Conservation (phyloP, 2,329 filamentous ascomycete species). For the Clathrospora elynae region DNA sequence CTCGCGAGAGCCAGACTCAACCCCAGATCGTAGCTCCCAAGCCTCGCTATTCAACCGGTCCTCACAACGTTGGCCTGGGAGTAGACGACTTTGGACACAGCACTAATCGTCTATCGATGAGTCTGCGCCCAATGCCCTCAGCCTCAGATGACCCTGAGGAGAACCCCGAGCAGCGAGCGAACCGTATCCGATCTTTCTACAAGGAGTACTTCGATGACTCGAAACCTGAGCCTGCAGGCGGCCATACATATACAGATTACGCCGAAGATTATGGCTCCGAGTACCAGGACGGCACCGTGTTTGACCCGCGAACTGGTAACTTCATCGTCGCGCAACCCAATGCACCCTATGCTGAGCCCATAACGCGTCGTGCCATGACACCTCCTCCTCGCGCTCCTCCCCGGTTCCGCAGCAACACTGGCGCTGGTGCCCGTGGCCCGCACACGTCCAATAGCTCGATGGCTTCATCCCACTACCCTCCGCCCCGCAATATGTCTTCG, state of each 20-base stretch:
- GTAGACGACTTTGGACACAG: constrained; percentile 43
- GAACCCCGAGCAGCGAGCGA: constrained; percentile 91
- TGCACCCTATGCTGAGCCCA: constrained; percentile 77
- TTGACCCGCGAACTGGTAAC: constrained; percentile 62
- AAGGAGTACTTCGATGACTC: constrained; percentile 98
- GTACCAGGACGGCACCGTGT: constrained; percentile 66
- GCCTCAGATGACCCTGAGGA: constrained; percentile 84
- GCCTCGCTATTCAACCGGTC: constrained; percentile 32
- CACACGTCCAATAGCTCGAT: constrained; percentile 57
- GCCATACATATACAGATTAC: constrained; percentile 57
- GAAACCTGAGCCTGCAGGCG: constrained; percentile 54
- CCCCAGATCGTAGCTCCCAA: constrained; percentile 36
- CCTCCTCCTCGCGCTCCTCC: constrained; percentile 76
- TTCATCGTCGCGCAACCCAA: constrained; percentile 62
- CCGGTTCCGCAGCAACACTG: constrained; percentile 53
- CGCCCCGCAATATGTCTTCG: constrained; percentile 50
- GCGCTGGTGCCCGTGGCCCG: constrained; percentile 35
- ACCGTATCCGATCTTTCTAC: constrained; percentile 97
- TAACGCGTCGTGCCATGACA: constrained; percentile 91
- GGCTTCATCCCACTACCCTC: constrained; percentile 52
- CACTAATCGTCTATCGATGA: constrained; percentile 61
- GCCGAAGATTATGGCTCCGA: constrained; percentile 77
- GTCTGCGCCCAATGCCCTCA: constrained; percentile 82
- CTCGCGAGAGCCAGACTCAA: constrained; percentile 30
- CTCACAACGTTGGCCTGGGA: constrained; percentile 31